Evolutionary conservation across 2,329 filamentous ascomycete genomes (phyloP).

Genomic region (Colletotrichum spinosum): DNA sequence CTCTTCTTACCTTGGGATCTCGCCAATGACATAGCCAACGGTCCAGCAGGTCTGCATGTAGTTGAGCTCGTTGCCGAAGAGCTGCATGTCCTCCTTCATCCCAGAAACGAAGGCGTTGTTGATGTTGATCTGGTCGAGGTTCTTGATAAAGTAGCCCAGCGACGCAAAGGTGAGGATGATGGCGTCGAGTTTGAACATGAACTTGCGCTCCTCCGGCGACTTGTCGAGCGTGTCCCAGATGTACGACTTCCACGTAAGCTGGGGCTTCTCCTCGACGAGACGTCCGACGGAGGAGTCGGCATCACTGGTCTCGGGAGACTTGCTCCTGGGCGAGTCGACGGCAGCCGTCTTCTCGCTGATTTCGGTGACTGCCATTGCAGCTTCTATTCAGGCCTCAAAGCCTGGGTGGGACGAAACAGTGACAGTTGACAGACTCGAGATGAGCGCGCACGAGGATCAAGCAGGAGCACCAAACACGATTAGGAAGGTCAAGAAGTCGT

Average conservation of each 20-base stretch:
- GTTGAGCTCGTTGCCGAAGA: conserved; percentile 45
- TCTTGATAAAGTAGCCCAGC: conserved; percentile 43
- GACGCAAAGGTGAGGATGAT: conserved; percentile 51
- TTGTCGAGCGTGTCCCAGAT: conserved; percentile 63
- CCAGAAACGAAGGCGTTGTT: conserved; percentile 49
- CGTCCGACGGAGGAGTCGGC: conserved; percentile 1
- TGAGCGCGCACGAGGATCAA: no score
- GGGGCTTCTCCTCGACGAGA: conserved; percentile 45
- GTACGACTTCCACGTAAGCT: conserved; percentile 58
- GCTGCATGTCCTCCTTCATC: conserved; percentile 43
- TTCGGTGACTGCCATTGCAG: conserved; percentile 18
- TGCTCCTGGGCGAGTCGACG: conserved; percentile 26
- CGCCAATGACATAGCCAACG: conserved; percentile 43
- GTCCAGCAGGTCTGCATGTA: conserved; percentile 44
- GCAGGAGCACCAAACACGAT: no score
- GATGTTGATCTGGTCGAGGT: conserved; percentile 47
- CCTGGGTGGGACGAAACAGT: no score
- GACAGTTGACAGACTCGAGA: not conserved
- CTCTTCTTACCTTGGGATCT: conserved; percentile 39
- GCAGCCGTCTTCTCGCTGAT: conserved; percentile 12
- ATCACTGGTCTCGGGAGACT: conserved; percentile 6
- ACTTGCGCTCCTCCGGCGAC: conserved; percentile 51
- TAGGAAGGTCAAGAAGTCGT: no score
- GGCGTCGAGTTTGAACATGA: conserved; percentile 57
- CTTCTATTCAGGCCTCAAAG: no score